Conservation (phyloP, 208 protist species). For the Tritrichomonas musculus region DNA sequence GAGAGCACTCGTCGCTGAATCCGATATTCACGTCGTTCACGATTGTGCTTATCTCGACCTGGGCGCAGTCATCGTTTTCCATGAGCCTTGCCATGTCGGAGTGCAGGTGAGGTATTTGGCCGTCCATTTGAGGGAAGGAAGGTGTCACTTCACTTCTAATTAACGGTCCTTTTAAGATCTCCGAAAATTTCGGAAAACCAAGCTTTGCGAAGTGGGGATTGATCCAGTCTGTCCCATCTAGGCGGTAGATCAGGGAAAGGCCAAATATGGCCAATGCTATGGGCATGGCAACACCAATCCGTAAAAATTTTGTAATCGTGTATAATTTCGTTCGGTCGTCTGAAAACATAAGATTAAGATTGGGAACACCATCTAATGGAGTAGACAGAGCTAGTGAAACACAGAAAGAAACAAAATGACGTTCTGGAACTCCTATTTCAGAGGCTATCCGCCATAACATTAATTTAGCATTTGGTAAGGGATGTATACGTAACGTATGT, state of each 20-base stretch:
- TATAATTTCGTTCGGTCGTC: not conserved
- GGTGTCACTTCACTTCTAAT: not conserved
- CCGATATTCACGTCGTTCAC: not conserved
- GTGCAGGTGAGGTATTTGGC: not conserved
- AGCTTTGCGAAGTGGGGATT: not conserved
- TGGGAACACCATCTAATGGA: not conserved
- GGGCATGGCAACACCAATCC: not conserved
- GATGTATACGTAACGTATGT: not conserved
- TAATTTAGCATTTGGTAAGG: not conserved
- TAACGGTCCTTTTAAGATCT: not conserved
- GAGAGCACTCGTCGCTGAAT: not conserved
- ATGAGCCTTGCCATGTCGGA: not conserved
- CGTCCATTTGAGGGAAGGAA: not conserved
- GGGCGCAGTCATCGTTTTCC: not conserved
- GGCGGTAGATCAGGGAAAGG: not conserved
- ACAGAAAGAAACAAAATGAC: not conserved
- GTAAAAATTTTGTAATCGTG: not conserved
- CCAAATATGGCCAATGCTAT: not conserved
- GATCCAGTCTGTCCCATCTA: constrained; percentile 27
- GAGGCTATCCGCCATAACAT: constrained; percentile 9
- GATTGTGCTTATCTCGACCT: not conserved
- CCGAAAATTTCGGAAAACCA: not conserved
- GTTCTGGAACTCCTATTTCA: not conserved
- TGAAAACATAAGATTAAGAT: not conserved
- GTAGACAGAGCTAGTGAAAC: not conserved